Base-by-base conservation (phyloP, 2,329 filamentous ascomycete genomes). In the Hypoxylon sp. region DNA sequence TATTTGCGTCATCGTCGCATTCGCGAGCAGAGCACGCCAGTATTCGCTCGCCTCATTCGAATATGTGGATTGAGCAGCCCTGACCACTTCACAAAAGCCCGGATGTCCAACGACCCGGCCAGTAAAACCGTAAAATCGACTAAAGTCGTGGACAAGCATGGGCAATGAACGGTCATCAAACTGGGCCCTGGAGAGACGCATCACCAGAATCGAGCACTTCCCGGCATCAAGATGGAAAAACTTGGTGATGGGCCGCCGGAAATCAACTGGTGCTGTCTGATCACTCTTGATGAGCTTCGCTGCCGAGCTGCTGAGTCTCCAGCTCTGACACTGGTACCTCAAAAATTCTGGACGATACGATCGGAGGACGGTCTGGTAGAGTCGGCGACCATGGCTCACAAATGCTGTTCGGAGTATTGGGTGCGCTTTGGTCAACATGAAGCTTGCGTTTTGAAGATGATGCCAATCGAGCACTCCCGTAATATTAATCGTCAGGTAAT, bases 341-440 rank as follows among this genome's bases (percentile, higher is more conserved):
- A 79, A 74, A 65, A 85, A 85, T 1, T 82, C 78, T 0, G 82
- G 78, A 1, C 72, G 75, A 68, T 79, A 80, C 2, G 78, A 77
- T 49, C 79, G 79, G 33, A 84, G 72, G 32, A 82, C 79, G 0
- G 83, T 82, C 70, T 86, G 84, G 68, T 82, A 85, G 0, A 85
- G 76, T 2, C 77, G 78, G 5, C 82, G 78, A 9, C 80, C 78
- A 48, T 84, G 79, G 0, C 79, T 74, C 2, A 84, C 78, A 57
- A 88, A 88, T 0, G 82, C 81, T 0, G 87, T 87, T 20, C 85
- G 82, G 6, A 89, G 78, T 26, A 85, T 83, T 0, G 83, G 81
- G 42, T 86, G 84, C 33, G 83, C 76, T 32, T 74, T 74, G 0
- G 77, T 75, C 7, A 86, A 76, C 11, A 78, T 78, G 20, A 78